A percentile compares a stretch with the other conserved stretches of the same genome.
phyloP scores from a whole-genome alignment of 345 rosid species.

The Pistacia vera region DNA sequence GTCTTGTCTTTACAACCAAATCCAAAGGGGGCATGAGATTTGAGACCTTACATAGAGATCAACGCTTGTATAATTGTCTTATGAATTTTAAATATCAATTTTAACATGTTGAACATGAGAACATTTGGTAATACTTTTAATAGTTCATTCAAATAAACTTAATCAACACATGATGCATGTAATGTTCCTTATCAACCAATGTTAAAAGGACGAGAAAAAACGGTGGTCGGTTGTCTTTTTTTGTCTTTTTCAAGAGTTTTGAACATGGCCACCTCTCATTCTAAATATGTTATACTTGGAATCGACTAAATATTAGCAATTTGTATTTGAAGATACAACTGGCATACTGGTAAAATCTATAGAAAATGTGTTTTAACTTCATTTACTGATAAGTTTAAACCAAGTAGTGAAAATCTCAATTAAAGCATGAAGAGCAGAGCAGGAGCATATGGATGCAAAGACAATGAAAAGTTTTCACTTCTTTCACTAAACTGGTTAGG shows the following conservation, averaged over 20 bases:
- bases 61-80: background rate
- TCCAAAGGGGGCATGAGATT: background rate
- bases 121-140: background rate
- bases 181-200: no score
- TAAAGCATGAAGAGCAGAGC: background rate
- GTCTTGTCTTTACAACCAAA: background rate
- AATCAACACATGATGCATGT: no score
- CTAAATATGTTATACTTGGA: no score
- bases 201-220: background rate
- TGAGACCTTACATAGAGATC: background rate
- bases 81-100: no score
- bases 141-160: no score
- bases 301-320: no score
- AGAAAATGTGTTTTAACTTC: no score
- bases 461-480: background rate
- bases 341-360: no score
- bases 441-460: background rate
- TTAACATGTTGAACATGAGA: background rate
- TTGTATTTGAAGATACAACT: no score
- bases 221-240: background rate
- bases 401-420: background rate
- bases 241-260: background rate
- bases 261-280: background rate
- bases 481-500: background rate
- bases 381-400: background rate